Base-by-base conservation (phyloP, 1,139 yeast genomes). In the Kluyveromyces sp. region DNA sequence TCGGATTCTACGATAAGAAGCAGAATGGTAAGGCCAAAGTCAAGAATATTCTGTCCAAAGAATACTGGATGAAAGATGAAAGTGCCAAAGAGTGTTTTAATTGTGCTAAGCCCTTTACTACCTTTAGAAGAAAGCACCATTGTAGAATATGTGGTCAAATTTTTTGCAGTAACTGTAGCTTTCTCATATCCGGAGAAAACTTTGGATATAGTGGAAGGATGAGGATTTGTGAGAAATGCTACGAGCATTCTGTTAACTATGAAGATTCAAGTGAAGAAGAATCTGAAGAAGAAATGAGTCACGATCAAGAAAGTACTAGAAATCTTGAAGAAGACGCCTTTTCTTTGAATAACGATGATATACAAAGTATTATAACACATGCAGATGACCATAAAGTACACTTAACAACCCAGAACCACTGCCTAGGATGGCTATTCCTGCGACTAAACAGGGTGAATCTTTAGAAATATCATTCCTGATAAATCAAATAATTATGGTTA, bases 71-170 rank as follows among this genome's bases (percentile, higher is more conserved):
- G 95, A 84, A 86, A 61, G 95, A 87, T 64, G 86, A 87, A 43
- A 83, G 84, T 59, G 92, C 89, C 0, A 75, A 81, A 4, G 92
- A 86, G 51, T 87, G 96, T 59, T 80, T 86, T 52, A 75, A 81
- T 34, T 87, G 96, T 59, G 83, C 83, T 45, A 75, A 79, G 48
- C 77, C 80, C 0, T 87, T 87, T 60, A 78, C 86, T 5, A 74
- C 83, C 0, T 92, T 90, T 66, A 70, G 97, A 60, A 73, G 98
- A 54, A 86, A 87, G 55, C 98, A 92, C 63, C 98, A 92, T 64
- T 92, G 98, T 60, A 71, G 98, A 43, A 81, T 90, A 44, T 92
- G 98, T 66, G 97, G 97, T 2, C 97, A 90, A 63, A 92, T 92
- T 38, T 92, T 89, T 60, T 92, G 98, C 64, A 76, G 87, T 32